Base-by-base conservation (phyloP, 1,284 basidiomycete species). In the Ceratobasidium sp. region DNA sequence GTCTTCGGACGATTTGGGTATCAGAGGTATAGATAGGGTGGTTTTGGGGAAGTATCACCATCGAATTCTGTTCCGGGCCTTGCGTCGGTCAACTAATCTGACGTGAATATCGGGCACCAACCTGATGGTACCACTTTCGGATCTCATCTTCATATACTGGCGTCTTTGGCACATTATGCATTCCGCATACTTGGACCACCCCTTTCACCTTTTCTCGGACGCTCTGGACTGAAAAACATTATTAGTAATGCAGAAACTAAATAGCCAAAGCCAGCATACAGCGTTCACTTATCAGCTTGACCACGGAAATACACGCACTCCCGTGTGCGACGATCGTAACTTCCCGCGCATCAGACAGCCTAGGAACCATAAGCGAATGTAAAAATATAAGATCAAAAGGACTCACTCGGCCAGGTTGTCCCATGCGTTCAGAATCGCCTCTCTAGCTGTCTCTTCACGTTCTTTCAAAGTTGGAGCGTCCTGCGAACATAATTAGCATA, bases 371-470 rank as follows among this genome's bases (percentile, higher is more conserved):
- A 7, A 29, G 58, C 71, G 24, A 75, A 34, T 11, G 8, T 37
- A 29, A 39, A 39, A 51, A 46, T 29, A 53, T 34, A 73, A 46
- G 54, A 19, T 59, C 41, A 65, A 75, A 1, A 62, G 0, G 75
- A 87, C 82, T 64, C 77, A 95, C 94, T 93, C 88, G 73, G 98
- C 86, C 78, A 95, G 95, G 80, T 98, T 97, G 82, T 98, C 96
- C 97, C 97, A 99, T 2, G 98, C 81, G 80, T 97, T 97, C 7
- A 86, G 85, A 75, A 96, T 81, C 27, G 95, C 83, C 37, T 92
- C 88, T 53, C 83, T 86, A 22, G 86, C 85, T 48, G 84, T 82
- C 62, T 88, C 0, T 39, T 24, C n/a, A 14, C 63, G 71, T 48
- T 64, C 74, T 53, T 51, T 29, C 8, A 53, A 27, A 24, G 48